Percentiles rank a stretch among this genome's conserved stretches.
Evolutionary conservation across 2,329 filamentous ascomycete genomes (phyloP).

Genomic region (Xylariomycetidae sp.): DNA sequence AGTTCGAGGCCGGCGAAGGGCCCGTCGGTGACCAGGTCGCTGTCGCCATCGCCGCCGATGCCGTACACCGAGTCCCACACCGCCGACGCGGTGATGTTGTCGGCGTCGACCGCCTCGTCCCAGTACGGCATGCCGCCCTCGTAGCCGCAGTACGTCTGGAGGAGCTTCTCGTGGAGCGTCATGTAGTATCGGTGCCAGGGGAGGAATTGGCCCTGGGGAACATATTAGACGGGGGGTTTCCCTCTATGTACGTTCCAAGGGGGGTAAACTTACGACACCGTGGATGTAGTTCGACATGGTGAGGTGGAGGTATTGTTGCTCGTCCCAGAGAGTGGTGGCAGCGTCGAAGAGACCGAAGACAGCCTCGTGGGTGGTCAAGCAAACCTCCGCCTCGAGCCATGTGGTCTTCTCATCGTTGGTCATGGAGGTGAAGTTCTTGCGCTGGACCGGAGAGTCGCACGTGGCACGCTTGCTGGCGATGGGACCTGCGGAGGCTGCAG

Average conservation of each 20-base stretch:
- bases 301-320: slow-evolving; percentile 26
- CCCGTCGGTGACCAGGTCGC: slow-evolving; percentile 27
- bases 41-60: slow-evolving; percentile 25
- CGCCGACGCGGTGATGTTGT: slow-evolving; percentile 17
- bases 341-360: slow-evolving; percentile 15
- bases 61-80: slow-evolving; percentile 25
- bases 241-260: too few relatives aligned
- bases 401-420: slow-evolving; percentile 18
- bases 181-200: slow-evolving; percentile 30
- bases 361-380: slow-evolving; percentile 19
- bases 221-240: too few relatives aligned
- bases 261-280: too few relatives aligned
- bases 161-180: slow-evolving; percentile 24
- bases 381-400: slow-evolving; percentile 25
- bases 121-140: slow-evolving; percentile 22
- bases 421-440: slow-evolving; percentile 2
- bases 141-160: slow-evolving; percentile 24
- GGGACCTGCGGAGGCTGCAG: background rate
- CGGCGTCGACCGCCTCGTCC: slow-evolving; percentile 28
- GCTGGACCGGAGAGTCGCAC: background rate
- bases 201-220: slow-evolving; percentile 23
- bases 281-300: slow-evolving; percentile 22
- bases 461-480: background rate
- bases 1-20: slow-evolving; percentile 28
- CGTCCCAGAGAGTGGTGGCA: slow-evolving; percentile 22